These are phyloP conservation scores for Pleomassaria siparia DNA, from an alignment of 2,329 filamentous ascomycete genomes.

Conservation along the genomic window DNA sequence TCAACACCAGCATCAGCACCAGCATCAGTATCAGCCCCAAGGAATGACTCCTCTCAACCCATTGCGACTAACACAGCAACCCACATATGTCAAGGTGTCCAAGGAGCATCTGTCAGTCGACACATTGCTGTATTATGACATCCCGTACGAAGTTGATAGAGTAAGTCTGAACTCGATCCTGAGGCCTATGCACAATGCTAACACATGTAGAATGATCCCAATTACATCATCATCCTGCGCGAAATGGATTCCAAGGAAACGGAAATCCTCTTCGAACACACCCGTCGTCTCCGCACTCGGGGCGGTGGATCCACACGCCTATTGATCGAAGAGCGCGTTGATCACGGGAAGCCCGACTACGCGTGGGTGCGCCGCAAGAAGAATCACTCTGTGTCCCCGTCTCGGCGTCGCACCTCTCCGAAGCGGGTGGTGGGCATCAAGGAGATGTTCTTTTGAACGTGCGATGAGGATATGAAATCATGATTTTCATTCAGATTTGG, in stretches of 20 bases:
- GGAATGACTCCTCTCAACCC: constrained; percentile 37
- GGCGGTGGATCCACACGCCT: constrained; percentile 37
- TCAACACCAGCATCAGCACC: constrained; percentile 13
- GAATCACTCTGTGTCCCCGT: constrained; percentile 32
- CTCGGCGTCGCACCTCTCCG: constrained; percentile 31
- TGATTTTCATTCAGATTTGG: neutral
- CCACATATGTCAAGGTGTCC: constrained; percentile 52
- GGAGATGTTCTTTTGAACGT: constrained; percentile 33
- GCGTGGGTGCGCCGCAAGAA: constrained; percentile 46
- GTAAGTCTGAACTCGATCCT: constrained; percentile 38
- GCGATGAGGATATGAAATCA: neutral
- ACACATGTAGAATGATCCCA: constrained; percentile 42
- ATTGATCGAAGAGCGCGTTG: constrained; percentile 46
- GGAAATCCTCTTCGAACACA: constrained; percentile 54
- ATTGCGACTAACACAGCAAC: constrained; percentile 36
- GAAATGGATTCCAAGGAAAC: constrained; percentile 53
- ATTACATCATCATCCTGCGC: constrained; percentile 53
- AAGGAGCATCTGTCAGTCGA: constrained; percentile 49
- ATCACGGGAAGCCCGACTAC: constrained; percentile 45
- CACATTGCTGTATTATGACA: constrained; percentile 51
- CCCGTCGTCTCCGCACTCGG: constrained; percentile 45
- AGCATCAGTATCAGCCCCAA: neutral
- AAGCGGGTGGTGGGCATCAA: constrained; percentile 35
- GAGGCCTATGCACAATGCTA: constrained; percentile 1
- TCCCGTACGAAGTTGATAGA: constrained; percentile 51